Evolutionary conservation across 306 rosid species (phyloP), one percentile per base, ranked within the genome.

Genomic region (Lathyrus oleraceus): DNA sequence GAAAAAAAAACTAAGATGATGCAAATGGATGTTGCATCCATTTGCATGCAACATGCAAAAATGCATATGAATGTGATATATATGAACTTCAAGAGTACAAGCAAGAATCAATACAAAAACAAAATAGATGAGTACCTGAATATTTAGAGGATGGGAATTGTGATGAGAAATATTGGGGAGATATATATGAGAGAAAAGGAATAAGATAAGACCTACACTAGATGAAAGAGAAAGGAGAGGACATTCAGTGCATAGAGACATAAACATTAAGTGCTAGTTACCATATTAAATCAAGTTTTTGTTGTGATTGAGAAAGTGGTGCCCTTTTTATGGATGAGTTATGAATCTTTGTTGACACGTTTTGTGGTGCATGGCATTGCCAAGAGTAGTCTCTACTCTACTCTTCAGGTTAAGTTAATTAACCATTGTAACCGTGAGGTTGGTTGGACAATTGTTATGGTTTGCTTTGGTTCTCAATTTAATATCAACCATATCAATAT

Each of bases 1-100:
- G 17, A 66, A 15, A 5, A 57, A 32, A 36, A 16, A 59, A 21
- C 15, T 70, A 27, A 51, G 42, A 52, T 61, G 65, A 51, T 51
- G 60, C 6, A 7, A 35, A 42, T 21, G 2, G 67, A 35, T 58
- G 53, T 2, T 11, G 43, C 54, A 51, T 58, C 27, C 25, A 13
- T 21, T 74, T 82, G 83, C 78, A 78, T 78, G 83, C 48, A 68
- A 62, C 83, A 79, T 82, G 83, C 86, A 78, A 36, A 28, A n/a
- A 78, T 60, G 42, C 7, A 74, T 70, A 16, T 14, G 71, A 59
- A 19, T 59, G 44, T n/a, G 67, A 69, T 35, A 25, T 8, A 38
- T 28, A 25, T 10, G 38, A 56, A 71, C 7, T 64, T 48, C 6
- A n/a, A 11, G 58, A 38, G 21, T 43, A 5, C 40, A 15, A 27